These are phyloP conservation scores for Botryotinia narcissicola DNA, from an alignment of 2,329 filamentous ascomycete genomes.

Conservation along the genomic window DNA sequence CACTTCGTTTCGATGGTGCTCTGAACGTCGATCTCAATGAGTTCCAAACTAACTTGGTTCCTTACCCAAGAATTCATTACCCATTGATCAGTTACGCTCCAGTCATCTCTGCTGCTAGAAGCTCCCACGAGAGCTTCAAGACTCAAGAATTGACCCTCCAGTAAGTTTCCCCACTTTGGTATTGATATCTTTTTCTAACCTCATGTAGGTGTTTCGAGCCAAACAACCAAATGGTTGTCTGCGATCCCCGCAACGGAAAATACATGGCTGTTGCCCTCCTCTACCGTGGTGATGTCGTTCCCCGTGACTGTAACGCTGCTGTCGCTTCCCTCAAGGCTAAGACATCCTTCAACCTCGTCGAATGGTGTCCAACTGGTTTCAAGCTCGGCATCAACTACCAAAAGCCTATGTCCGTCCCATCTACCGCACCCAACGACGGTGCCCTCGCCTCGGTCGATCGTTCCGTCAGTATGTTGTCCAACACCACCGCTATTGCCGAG, in stretches of 20 bases:
- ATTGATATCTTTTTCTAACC: conserved; percentile 19
- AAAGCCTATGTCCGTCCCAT: conserved; percentile 52
- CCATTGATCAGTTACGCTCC: conserved; percentile 64
- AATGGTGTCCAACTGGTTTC: conserved; percentile 69
- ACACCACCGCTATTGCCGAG: conserved; percentile 65
- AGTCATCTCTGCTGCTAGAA: conserved; percentile 59
- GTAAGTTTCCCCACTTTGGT: conserved; percentile 41
- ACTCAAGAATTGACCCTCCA: conserved; percentile 63
- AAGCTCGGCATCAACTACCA: conserved; percentile 68
- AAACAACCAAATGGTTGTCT: conserved; percentile 67
- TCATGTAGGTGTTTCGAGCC: conserved; percentile 56
- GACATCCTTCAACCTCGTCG: conserved; percentile 62
- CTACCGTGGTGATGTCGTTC: conserved; percentile 65
- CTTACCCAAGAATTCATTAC: conserved; percentile 66
- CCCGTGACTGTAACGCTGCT: conserved; percentile 58
- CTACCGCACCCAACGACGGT: conserved; percentile 40
- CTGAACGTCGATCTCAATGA: conserved; percentile 67
- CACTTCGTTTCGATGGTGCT: conserved; percentile 62
- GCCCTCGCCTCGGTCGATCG: conserved; percentile 55
- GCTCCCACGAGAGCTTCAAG: conserved; percentile 65
- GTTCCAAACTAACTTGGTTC: conserved; percentile 68
- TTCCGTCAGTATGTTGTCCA: conserved; percentile 61
- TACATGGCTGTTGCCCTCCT: conserved; percentile 67
- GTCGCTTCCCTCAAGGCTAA: conserved; percentile 62
- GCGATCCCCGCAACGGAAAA: conserved; percentile 63